Evolutionary conservation across 2,329 filamentous ascomycete species (phyloP).

Genomic region (Neofusicoccum umdonicola): DNA sequence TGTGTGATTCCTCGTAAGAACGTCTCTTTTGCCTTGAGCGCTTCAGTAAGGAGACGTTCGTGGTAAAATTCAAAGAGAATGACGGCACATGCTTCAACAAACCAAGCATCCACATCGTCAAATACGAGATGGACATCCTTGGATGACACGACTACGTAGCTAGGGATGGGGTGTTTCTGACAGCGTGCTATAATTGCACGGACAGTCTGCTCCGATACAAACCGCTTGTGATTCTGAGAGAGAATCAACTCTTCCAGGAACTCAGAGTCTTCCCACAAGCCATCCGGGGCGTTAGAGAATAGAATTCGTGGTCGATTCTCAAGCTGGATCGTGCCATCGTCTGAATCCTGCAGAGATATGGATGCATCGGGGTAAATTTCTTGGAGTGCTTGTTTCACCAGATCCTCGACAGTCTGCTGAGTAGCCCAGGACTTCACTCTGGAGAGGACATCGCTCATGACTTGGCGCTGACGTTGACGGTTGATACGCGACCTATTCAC

Average conservation of each 20-base stretch:
- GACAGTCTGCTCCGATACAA: conserved; percentile 31
- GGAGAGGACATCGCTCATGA: conserved; percentile 37
- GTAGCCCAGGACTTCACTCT: conserved; percentile 16
- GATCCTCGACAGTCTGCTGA: conserved; percentile 25
- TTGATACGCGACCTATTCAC: conserved; percentile 37
- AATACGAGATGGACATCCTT: conserved; percentile 45
- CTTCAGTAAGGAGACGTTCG: conserved; percentile 39
- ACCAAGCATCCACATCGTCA: conserved; percentile 49
- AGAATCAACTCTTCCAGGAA: conserved; percentile 41
- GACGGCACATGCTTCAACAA: conserved; percentile 41
- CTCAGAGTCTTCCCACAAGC: conserved; percentile 46
- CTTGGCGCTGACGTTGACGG: conserved; percentile 41
- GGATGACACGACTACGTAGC: conserved; percentile 40
- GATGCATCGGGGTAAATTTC: conserved; percentile 35
- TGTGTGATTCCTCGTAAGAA: conserved; percentile 49
- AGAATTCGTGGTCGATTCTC: conserved; percentile 28
- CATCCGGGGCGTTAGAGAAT: conserved; percentile 33
- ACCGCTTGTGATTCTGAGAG: conserved; percentile 33
- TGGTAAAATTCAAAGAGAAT: conserved; percentile 42
- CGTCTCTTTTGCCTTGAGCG: conserved; percentile 43
- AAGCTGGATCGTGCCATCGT: conserved; percentile 26
- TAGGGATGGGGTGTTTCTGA: conserved; percentile 31
- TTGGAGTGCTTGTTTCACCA: conserved; percentile 30
- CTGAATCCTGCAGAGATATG: conserved; percentile 28
- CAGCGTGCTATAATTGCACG: conserved; percentile 41